Conservation (phyloP, 441 rosid genomes). For the Eruca vesicaria region DNA sequence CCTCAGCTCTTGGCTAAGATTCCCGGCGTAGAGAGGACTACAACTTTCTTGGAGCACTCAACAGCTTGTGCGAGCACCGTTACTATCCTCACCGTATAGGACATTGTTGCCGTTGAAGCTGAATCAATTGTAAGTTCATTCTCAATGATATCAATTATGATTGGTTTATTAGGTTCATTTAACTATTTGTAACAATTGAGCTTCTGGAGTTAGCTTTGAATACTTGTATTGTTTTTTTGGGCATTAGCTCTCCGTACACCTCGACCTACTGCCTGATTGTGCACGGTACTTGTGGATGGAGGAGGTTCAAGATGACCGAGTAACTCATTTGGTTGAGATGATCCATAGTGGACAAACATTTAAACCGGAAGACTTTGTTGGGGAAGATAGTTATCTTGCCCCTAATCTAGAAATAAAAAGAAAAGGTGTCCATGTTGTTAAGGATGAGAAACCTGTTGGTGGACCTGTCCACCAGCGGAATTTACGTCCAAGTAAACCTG, state of each 20-base stretch:
- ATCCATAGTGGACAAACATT: too few species aligned
- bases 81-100: background rate
- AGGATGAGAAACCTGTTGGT: too few species aligned
- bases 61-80: background rate
- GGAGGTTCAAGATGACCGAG: background rate
- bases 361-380: background rate
- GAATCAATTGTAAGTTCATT: background rate
- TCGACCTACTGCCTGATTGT: background rate
- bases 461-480: too few species aligned
- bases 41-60: background rate
- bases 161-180: background rate
- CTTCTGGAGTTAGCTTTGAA: too few species aligned
- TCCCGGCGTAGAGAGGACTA: background rate
- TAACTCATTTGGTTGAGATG: background rate
- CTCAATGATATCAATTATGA: too few species aligned
- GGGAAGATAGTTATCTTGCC: too few species aligned
- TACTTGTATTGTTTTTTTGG: too few species aligned
- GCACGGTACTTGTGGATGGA: too few species aligned
- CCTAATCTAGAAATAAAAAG: too few species aligned
- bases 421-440: too few species aligned
- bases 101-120: too few species aligned
- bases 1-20: background rate
- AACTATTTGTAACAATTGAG: background rate
- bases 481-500: background rate
- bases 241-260: too few species aligned